Conservation (phyloP, 106 monocot genomes). For the Gastrodia elata region DNA sequence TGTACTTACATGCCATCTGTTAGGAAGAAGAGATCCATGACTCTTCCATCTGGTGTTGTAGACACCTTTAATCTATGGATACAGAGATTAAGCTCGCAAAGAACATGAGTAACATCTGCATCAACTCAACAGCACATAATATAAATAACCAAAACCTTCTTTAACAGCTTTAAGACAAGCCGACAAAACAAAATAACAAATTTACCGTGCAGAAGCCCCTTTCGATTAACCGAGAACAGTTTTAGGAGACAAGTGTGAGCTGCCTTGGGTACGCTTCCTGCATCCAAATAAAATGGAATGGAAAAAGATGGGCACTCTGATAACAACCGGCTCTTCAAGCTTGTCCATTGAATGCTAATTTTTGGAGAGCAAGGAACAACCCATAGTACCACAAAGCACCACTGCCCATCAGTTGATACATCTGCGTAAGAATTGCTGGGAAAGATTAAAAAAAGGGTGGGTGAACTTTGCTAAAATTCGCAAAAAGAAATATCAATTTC, state of each 20-base stretch:
- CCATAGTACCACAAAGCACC: constrained; percentile 90
- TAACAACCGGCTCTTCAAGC: constrained; percentile 61
- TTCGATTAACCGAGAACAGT: constrained; percentile 65
- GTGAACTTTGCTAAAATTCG: background rate
- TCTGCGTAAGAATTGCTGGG: constrained; percentile 26
- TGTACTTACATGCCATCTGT: constrained; percentile 73
- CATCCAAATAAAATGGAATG: constrained; percentile 50
- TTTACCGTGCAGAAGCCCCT: constrained; percentile 82
- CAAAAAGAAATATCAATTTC: background rate
- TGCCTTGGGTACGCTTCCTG: constrained; percentile 18
- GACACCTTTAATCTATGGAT: constrained; percentile 95
- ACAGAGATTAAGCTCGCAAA: constrained; percentile 66
- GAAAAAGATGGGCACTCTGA: constrained; percentile 57
- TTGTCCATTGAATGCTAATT: constrained; percentile 52
- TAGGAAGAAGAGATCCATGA: constrained; percentile 83
- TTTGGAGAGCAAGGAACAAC: constrained; percentile 60
- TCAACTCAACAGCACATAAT: background rate
- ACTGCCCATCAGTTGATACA: constrained; percentile 84
- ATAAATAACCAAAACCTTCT: background rate
- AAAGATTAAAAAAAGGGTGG: no score
- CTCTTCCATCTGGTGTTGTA: constrained; percentile 83
- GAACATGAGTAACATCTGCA: constrained; percentile 79
- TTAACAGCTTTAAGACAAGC: background rate
- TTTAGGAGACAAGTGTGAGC: constrained; percentile 64
- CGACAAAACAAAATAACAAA: background rate